A percentile compares a stretch with the other conserved stretches of the same genome.
These are phyloP conservation scores for Colletotrichum tamarilloi DNA, from an alignment of 2,329 filamentous ascomycete species.

Conservation along the genomic window DNA sequence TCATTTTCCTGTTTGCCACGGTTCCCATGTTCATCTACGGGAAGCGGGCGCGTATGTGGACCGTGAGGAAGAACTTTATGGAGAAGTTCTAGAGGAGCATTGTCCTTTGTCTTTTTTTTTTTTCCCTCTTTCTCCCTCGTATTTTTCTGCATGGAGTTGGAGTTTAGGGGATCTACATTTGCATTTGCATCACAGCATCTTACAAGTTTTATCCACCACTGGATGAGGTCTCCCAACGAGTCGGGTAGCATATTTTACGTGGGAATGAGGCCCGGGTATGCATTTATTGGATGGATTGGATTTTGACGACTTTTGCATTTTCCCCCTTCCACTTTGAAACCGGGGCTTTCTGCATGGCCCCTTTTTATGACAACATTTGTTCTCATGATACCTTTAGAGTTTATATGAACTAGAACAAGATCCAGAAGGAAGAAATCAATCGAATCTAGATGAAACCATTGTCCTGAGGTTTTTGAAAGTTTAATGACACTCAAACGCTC, in stretches of 20 bases:
- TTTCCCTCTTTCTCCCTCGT: no score
- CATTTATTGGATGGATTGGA: no score
- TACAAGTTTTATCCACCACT: neutral
- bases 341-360: no score
- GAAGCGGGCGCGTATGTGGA: slow-evolving; percentile 95
- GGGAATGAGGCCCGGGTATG: no score
- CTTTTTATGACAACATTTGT: no score
- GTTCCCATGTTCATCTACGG: slow-evolving; percentile 96
- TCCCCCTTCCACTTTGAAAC: no score
- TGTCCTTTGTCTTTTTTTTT: no score
- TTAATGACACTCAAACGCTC: no score
- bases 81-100: slow-evolving; percentile 68
- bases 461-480: no score
- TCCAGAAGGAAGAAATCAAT: neutral
- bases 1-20: slow-evolving; percentile 77
- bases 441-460: neutral
- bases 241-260: neutral
- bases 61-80: slow-evolving; percentile 85
- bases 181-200: neutral
- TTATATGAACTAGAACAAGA: neutral
- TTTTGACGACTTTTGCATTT: neutral
- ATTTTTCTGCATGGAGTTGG: neutral
- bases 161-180: neutral
- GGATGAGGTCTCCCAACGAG: neutral
- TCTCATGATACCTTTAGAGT: neutral